Evolutionary conservation across 2,329 filamentous ascomycete species (phyloP), one percentile per base, ranked within the genome.

Genomic region (Phaeosphaeriaceae sp.): DNA sequence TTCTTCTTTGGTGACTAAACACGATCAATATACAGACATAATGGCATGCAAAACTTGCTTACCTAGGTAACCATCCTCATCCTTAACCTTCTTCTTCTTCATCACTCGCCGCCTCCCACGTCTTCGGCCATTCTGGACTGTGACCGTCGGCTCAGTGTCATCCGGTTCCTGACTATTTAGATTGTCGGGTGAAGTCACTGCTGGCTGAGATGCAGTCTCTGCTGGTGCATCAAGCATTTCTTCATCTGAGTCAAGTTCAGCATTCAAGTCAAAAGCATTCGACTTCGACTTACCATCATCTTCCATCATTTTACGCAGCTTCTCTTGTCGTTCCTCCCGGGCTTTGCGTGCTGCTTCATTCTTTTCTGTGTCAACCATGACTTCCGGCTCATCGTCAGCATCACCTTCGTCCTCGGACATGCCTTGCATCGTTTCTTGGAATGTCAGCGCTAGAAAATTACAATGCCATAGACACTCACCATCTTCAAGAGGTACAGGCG

Each of bases 21-120:
- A 15, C 2, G 15, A 38, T 69, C 44, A 67, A 63, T 26, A n/a
- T 12, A 21, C 12, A 1, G 7, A 9, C n/a, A 9, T 38, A 5
- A 26, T 61, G 32, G 53, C 11, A 15, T 23, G n/a, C 13, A 15
- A 36, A 60, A 57, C 46, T 15, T 36, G 26, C 85, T 73, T 79
- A 92, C 90, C 89, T 52, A 97, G 82, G 71, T 95, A 97, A 5
- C 92, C 92, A 57, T 96, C 88, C 41, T 92, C 90, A 59, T 97
- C 92, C 71, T 92, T 87, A 46, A 88, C 83, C 36, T 88, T 92
- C 77, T 88, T 89, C 80, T 95, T 96, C 76, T 90, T 92, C 84
- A 89, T 90, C 6, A 97, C 84, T 62, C 87, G 85, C 60, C 92
- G 83, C 69, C 84, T 87, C 26, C 90, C 91, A 56, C 92, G 84